Conservation (phyloP, 495 filamentous ascomycete species). For the Talaromyces proteolyticus region DNA sequence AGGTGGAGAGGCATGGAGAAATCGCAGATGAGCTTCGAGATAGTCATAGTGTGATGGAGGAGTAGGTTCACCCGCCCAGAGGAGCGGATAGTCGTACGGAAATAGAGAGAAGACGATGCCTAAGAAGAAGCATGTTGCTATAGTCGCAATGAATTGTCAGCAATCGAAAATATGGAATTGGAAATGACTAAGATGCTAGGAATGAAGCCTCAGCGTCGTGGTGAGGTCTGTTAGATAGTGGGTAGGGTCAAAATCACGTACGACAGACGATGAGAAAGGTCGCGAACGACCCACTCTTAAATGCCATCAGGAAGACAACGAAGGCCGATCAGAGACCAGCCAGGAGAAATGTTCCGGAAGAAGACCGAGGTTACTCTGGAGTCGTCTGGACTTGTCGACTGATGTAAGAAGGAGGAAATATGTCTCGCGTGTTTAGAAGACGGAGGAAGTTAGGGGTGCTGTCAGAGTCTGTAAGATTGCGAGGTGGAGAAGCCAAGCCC, state of each 20-base stretch:
- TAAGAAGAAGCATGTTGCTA: slow-evolving; percentile 92
- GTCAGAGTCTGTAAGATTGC: background rate
- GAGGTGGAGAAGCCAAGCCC: background rate
- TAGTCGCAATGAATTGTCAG: slow-evolving; percentile 1
- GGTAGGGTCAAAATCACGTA: slow-evolving; percentile 36
- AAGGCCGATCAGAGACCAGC: background rate
- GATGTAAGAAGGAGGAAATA: background rate
- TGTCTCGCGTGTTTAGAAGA: background rate
- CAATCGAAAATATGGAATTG: too few relatives aligned
- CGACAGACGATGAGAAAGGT: slow-evolving; percentile 95
- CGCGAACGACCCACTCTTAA: slow-evolving; percentile 60
- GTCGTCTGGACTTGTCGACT: too few relatives aligned
- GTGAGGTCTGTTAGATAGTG: background rate
- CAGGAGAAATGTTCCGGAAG: background rate
- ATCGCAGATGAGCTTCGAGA: slow-evolving; percentile 79
- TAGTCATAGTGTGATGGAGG: slow-evolving; percentile 63
- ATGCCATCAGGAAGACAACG: slow-evolving; percentile 19
- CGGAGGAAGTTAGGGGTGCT: background rate
- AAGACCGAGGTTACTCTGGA: background rate
- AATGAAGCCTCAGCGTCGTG: background rate
- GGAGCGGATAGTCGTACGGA: slow-evolving; percentile 95
- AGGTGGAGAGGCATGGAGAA: slow-evolving; percentile 80
- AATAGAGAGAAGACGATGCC: slow-evolving; percentile 96
- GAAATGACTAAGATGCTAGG: too few relatives aligned
- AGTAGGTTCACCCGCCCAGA: slow-evolving; percentile 72